phyloP scores from a whole-genome alignment of 257 asterid species.

The Gentiana straminea region DNA sequence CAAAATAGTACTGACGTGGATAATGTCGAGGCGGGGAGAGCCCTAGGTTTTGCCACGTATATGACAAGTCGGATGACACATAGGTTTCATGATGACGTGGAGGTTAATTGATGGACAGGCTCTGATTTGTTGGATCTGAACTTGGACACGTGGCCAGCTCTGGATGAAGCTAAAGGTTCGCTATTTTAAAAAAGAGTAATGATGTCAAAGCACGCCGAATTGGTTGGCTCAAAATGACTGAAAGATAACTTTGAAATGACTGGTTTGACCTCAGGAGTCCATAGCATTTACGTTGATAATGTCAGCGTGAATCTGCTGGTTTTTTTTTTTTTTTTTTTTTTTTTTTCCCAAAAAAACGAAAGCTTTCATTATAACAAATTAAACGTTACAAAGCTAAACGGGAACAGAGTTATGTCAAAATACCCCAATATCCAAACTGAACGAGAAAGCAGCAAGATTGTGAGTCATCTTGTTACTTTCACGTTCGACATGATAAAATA shows the following conservation, averaged over 20 bases:
- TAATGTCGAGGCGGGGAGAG: conserved; percentile 17
- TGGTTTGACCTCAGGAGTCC: conserved; percentile 1
- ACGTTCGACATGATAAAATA: no score
- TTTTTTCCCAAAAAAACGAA: no score
- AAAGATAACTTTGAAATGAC: neutral
- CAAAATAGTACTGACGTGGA: conserved; percentile 21
- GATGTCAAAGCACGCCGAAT: conserved; percentile 6
- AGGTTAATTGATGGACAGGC: conserved; percentile 26
- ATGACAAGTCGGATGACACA: conserved; percentile 10
- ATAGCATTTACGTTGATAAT: neutral
- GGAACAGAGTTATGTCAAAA: no score
- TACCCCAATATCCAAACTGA: no score
- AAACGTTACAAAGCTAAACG: no score
- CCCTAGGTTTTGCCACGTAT: neutral
- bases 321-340: no score
- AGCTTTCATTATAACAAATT: no score
- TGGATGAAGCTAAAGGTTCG: conserved; percentile 15
- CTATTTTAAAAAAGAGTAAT: neutral
- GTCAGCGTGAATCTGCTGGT: conserved; percentile 20
- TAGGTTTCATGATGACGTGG: conserved; percentile 6
- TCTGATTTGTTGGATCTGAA: conserved; percentile 22
- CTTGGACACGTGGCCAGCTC: conserved; percentile 23
- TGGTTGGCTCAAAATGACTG: conserved; percentile 11
- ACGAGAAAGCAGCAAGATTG: no score
- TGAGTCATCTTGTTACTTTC: no score